Base-by-base conservation (phyloP, 768 basidiomycete genomes). In the Lentinula lateritia region DNA sequence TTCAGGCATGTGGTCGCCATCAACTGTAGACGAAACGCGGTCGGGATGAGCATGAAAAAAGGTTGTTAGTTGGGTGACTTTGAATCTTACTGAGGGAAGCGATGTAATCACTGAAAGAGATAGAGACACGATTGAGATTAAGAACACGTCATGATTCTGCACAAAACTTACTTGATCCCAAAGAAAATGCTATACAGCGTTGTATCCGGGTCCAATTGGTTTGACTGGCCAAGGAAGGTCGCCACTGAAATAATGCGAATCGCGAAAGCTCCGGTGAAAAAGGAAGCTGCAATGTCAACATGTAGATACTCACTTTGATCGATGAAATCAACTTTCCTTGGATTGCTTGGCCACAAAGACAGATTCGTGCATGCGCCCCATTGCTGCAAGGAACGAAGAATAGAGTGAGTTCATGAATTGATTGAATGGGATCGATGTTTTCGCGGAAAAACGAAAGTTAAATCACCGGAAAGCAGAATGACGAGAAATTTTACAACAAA, bases 181-280 rank as follows among this genome's bases (percentile, higher is more conserved):
- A 84, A 83, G 66, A 84, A 84, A 8, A 81, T 66, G 1, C 75
- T 75, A 58, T 82, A 84, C 6, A 84, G 69, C 3, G 83, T 83
- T 2, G 79, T 80, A 1, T 71, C 67, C 0, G 82, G 76, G 63
- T 83, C 72, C 6, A 84, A 70, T 0, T 71, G 56, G 62, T 84
- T 71, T 0, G 70, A 69, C 62, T 83, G 82, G n/a, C 71, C 63
- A 20, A 83, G 65, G 65, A 83, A 84, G 2, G 67, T 74, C 8
- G 70, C 61, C 50, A 77, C 82, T 84, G 42, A 8, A n/a, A 43
- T 43, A 6, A n/a, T 15, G 13, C 12, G 10, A 10, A 41, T 41
- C 6, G 50, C 20, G 4, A 3, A 52, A 52, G 18, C 0, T 50
- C 54, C 8, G 10, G 5, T 18, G 60, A 13, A 18, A 46, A 48